phyloP scores from a whole-genome alignment of 176 grass and related monocot species.

The Eragrostis nindensis region DNA sequence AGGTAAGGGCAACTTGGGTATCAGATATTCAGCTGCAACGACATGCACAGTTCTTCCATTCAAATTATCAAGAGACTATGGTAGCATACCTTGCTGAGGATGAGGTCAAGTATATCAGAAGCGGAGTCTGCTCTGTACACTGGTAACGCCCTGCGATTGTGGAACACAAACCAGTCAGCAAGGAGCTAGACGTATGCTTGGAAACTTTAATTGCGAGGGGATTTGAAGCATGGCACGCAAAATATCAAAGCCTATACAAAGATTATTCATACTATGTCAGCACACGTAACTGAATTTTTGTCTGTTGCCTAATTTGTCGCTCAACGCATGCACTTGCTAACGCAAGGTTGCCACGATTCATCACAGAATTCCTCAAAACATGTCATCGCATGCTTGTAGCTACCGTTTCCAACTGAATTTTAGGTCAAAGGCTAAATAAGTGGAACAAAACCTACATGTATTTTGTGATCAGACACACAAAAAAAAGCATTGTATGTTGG shows the following conservation, averaged over 20 bases:
- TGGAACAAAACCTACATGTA: neutral
- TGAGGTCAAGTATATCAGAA: constrained; percentile 74
- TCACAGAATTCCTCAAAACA: neutral
- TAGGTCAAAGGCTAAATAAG: neutral
- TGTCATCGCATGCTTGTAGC: no score
- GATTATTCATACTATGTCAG: neutral
- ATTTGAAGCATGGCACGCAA: neutral
- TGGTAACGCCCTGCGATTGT: constrained; percentile 46
- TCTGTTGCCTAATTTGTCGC: neutral
- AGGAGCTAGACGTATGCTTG: neutral
- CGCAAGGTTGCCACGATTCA: neutral
- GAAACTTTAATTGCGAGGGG: neutral
- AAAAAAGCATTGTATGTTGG: no score
- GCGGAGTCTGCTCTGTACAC: constrained; percentile 55
- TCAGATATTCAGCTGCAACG: constrained; percentile 9
- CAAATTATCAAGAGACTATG: neutral
- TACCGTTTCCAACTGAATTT: neutral
- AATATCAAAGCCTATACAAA: neutral
- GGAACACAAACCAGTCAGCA: constrained; percentile 14
- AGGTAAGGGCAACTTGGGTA: neutral
- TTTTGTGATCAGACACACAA: neutral
- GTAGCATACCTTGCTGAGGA: constrained; percentile 71
- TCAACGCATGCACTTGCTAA: no score
- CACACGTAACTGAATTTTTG: no score
- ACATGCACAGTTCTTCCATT: neutral